phyloP scores from a whole-genome alignment of 176 grass and related monocot genomes.

The Melocanna baccifera region DNA sequence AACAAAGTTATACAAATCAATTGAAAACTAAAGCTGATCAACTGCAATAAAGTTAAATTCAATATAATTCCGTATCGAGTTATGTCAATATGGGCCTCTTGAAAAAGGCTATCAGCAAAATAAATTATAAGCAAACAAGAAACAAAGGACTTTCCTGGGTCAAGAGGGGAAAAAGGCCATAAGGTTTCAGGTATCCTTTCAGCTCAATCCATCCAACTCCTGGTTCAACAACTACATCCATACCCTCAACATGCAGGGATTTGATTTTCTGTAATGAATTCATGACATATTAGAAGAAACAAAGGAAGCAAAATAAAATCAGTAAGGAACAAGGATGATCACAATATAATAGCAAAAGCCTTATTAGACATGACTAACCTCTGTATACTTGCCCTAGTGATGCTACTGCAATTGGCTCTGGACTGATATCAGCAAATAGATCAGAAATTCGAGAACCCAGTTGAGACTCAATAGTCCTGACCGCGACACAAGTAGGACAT shows the following conservation, averaged over 20 bases:
- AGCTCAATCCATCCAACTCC: slow-evolving; percentile 98
- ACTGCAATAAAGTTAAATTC: not conserved
- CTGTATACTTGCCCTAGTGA: no score
- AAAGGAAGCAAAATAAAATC: slow-evolving; percentile 37
- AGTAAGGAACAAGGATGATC: slow-evolving; percentile 2
- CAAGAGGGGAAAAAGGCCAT: slow-evolving; percentile 98
- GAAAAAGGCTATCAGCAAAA: slow-evolving; percentile 5
- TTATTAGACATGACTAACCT: no score
- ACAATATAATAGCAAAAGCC: not conserved
- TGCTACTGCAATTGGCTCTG: no score
- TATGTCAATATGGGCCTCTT: not conserved
- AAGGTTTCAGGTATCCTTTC: slow-evolving; percentile 84
- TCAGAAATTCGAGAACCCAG: no score
- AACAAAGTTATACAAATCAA: not conserved
- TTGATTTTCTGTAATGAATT: slow-evolving; percentile 72
- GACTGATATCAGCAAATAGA: no score
- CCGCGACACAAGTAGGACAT: no score
- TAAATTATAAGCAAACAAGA: not conserved
- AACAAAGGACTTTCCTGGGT: slow-evolving; percentile 66
- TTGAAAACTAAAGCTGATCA: not conserved
- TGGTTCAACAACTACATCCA: slow-evolving; percentile 96
- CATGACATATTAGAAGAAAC: slow-evolving; percentile 16
- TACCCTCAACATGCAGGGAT: slow-evolving; percentile 81
- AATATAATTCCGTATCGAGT: not conserved
- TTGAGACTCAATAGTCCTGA: no score